phyloP scores from a whole-genome alignment of 306 rosid species.

The Medicago lupulina region DNA sequence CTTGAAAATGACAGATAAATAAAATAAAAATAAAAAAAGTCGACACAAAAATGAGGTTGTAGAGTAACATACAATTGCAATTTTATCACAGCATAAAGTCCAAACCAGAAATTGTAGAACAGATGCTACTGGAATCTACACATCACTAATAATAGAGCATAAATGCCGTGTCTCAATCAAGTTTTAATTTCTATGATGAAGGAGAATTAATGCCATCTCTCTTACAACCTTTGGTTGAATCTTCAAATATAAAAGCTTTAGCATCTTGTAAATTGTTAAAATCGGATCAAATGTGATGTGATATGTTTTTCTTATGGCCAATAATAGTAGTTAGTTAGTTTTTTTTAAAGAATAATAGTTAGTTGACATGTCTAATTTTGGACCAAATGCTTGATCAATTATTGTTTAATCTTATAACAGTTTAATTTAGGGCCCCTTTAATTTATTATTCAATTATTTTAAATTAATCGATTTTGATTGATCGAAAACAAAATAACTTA shows the following conservation, averaged over 20 bases:
- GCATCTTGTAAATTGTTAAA: background rate
- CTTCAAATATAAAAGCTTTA: background rate
- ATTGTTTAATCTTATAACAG: background rate
- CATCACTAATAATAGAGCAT: conserved; percentile 11
- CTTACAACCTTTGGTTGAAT: background rate
- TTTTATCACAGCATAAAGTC: background rate
- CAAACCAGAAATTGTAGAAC: background rate
- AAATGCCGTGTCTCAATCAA: conserved; percentile 10
- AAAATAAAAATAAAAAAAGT: too few species aligned
- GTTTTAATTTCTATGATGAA: background rate
- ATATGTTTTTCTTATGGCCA: background rate
- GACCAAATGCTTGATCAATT: background rate
- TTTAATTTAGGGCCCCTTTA: background rate
- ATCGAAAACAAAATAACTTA: background rate
- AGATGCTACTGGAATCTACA: background rate
- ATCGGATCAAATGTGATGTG: background rate
- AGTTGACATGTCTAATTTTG: background rate
- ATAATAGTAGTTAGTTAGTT: background rate
- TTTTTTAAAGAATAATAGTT: background rate
- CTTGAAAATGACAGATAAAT: too few species aligned
- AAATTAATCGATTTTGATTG: background rate
- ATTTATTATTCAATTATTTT: conserved; percentile 1
- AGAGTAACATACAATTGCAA: background rate
- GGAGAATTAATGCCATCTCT: conserved; percentile 1
- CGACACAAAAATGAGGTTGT: too few species aligned